Conservation (phyloP, 2,329 filamentous ascomycete species). For the Pseudonectria foliicola region DNA sequence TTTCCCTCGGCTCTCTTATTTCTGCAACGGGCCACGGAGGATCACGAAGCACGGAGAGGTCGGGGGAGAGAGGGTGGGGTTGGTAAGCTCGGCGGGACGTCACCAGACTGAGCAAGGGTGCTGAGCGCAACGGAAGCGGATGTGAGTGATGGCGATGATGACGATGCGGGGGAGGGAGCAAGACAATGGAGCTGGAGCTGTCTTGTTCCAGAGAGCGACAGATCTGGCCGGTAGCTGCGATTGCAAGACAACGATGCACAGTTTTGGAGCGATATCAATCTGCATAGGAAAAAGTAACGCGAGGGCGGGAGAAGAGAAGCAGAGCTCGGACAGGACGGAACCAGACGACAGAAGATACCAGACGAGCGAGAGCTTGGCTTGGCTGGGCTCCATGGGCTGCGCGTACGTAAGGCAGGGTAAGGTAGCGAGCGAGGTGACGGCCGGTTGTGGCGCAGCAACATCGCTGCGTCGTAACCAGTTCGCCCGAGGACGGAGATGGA, state of each 20-base stretch:
- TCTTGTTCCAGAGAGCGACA: no score
- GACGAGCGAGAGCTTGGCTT: neutral
- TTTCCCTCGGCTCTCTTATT: no score
- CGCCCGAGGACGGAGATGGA: no score
- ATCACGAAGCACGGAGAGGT: constrained; percentile 8
- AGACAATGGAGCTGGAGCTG: no score
- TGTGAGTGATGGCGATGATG: no score
- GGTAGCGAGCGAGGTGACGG: neutral
- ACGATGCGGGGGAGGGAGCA: no score
- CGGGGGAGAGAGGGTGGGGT: constrained; percentile 15
- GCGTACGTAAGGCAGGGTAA: neutral
- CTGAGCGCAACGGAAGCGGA: no score
- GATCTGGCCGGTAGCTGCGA: no score
- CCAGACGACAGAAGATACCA: neutral
- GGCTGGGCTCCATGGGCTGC: neutral
- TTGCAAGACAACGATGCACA: no score
- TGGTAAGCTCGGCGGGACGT: constrained; percentile 11
- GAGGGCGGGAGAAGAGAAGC: neutral
- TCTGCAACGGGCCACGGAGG: constrained; percentile 12
- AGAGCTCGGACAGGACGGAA: neutral
- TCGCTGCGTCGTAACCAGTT: constrained; percentile 4
- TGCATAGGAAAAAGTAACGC: no score
- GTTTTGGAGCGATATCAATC: no score
- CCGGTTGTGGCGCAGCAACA: constrained; percentile 10
- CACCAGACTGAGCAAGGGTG: constrained; percentile 4